Conservation (phyloP, 352 stramenopile genomes). For the Phytophthora multivora region DNA sequence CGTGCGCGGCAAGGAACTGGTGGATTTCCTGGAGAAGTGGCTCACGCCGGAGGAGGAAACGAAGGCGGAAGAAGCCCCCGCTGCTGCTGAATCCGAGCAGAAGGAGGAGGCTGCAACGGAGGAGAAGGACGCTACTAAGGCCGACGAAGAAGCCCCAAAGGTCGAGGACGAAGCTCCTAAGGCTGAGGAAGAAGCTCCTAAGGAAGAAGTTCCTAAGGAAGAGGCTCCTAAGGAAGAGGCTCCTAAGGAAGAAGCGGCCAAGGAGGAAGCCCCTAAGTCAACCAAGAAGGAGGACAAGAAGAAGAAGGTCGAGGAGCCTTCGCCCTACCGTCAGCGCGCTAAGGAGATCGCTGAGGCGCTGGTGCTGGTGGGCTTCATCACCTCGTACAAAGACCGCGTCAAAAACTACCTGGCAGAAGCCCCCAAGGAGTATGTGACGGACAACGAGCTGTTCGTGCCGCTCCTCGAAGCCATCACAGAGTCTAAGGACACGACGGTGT, state of each 20-base stretch:
- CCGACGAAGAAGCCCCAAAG: slow-evolving; percentile 4
- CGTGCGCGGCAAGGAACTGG: slow-evolving; percentile 48
- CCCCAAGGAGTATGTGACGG: slow-evolving; percentile 45
- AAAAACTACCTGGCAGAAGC: slow-evolving; percentile 43
- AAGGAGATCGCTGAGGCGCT: slow-evolving; percentile 47
- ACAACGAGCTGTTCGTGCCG: slow-evolving; percentile 56
- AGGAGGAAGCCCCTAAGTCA: slow-evolving; percentile 18
- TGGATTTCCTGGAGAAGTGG: slow-evolving; percentile 53
- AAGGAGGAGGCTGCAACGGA: slow-evolving; percentile 17
- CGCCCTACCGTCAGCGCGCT: slow-evolving; percentile 35
- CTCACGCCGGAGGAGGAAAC: slow-evolving; percentile 33
- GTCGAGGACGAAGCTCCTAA: slow-evolving; percentile 7
- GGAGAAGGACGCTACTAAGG: not conserved
- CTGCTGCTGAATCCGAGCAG: slow-evolving; percentile 17
- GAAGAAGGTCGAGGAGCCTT: slow-evolving; percentile 35
- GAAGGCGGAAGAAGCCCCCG: slow-evolving; percentile 19
- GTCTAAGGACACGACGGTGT: slow-evolving; percentile 39
- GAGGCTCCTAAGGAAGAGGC: slow-evolving; percentile 22
- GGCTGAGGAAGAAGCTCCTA: slow-evolving; percentile 11
- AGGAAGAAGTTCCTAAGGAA: slow-evolving; percentile 16
- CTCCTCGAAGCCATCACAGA: slow-evolving; percentile 41
- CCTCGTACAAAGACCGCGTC: slow-evolving; percentile 49
- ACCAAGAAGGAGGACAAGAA: slow-evolving; percentile 34
- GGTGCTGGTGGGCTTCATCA: slow-evolving; percentile 43
- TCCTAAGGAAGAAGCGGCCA: slow-evolving; percentile 15